Evolutionary conservation across 2,329 filamentous ascomycete species (phyloP).

Genomic region (Akanthomyces uredinophilus): DNA sequence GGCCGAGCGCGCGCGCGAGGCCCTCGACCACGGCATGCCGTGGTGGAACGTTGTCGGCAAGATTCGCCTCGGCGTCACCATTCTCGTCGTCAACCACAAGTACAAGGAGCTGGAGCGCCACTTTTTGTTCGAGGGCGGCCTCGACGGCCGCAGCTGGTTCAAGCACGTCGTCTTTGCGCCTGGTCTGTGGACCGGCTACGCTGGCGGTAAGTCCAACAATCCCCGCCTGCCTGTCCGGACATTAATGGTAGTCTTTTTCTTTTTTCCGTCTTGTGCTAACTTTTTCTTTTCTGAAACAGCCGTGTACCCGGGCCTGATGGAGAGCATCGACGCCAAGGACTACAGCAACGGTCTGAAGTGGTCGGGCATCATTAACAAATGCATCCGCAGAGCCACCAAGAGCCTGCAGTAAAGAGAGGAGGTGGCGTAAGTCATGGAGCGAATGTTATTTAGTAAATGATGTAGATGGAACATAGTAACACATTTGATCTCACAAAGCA

Average conservation of each 20-base stretch:
- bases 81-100: constrained; percentile 66
- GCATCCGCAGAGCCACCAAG: constrained; percentile 42
- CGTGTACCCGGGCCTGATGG: constrained; percentile 57
- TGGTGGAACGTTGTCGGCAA: constrained; percentile 76
- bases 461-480: neutral
- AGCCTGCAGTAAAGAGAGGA: constrained; percentile 24
- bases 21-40: constrained; percentile 52
- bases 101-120: constrained; percentile 81
- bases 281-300: constrained; percentile 31
- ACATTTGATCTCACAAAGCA: neutral
- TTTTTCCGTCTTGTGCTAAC: too few species aligned
- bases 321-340: constrained; percentile 57
- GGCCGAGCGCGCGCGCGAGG: constrained; percentile 36
- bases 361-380: constrained; percentile 52
- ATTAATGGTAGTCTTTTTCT: too few species aligned
- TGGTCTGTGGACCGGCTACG: constrained; percentile 85
- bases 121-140: constrained; percentile 69
- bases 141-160: constrained; percentile 82
- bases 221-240: too few species aligned
- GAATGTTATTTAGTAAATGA: neutral
- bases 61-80: constrained; percentile 55
- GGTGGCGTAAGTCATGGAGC: neutral
- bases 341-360: constrained; percentile 54
- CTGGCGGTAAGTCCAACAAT: constrained; percentile 54
- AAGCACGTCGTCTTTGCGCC: constrained; percentile 94